phyloP scores from a whole-genome alignment of 2,329 filamentous ascomycete species.

The Gaeumannomyces tritici region DNA sequence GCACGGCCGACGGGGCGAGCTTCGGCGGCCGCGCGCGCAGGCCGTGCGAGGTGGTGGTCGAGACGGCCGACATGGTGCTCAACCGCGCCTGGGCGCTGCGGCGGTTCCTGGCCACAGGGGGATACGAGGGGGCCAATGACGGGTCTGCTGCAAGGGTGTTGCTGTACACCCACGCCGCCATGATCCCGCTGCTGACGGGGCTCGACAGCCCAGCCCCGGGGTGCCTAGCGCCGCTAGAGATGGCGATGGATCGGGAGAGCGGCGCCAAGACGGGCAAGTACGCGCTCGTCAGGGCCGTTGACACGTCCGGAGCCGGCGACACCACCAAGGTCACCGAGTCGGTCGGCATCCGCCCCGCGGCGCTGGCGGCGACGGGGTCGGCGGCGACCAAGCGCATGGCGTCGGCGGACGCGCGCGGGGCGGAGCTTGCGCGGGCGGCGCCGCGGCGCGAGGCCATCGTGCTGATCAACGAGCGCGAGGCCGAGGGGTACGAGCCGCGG shows the following conservation, averaged over 20 bases:
- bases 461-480: neutral
- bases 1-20: neutral
- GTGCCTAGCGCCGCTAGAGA: neutral
- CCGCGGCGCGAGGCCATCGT: neutral
- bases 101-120: neutral
- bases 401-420: neutral
- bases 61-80: neutral
- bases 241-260: neutral
- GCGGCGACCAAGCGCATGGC: neutral
- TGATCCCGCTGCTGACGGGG: neutral
- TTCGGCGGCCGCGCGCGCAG: neutral
- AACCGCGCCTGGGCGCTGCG: neutral
- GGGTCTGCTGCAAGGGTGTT: neutral
- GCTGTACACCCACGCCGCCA: neutral
- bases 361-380: neutral
- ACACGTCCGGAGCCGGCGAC: neutral
- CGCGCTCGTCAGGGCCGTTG: neutral
- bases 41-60: neutral
- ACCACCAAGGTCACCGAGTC: too few species aligned
- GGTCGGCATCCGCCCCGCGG: neutral
- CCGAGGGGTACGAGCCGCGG: neutral
- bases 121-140: neutral
- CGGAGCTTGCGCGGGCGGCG: neutral
- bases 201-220: neutral
- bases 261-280: neutral